Evolutionary conservation across 164 flowering plant genomes (phyloP).

Genomic region (Berberis vulgaris): DNA sequence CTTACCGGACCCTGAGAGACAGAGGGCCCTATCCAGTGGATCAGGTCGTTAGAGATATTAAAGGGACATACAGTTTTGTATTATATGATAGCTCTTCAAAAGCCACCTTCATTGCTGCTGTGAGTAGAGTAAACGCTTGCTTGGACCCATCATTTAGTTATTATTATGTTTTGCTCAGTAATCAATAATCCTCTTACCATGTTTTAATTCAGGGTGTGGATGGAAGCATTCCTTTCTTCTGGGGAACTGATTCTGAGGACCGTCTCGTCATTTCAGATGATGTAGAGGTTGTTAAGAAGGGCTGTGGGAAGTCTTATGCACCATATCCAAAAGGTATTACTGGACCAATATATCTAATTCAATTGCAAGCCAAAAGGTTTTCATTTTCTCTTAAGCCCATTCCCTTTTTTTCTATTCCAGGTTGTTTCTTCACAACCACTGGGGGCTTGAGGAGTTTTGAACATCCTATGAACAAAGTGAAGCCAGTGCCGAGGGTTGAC

Average conservation of each 20-base stretch:
- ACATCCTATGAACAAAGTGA: slow-evolving; percentile 83
- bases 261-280: slow-evolving; percentile 70
- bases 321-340: slow-evolving; percentile 92
- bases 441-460: slow-evolving; percentile 82
- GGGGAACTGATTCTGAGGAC: slow-evolving; percentile 89
- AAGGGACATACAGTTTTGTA: slow-evolving; percentile 74
- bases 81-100: slow-evolving; percentile 64
- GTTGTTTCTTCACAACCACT: slow-evolving; percentile 83
- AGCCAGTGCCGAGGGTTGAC: slow-evolving; percentile 88
- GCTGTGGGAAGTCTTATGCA: slow-evolving; percentile 91
- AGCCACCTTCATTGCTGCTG: slow-evolving; percentile 54
- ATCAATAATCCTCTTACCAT: background rate
- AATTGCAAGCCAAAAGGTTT: too few relatives aligned
- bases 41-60: slow-evolving; percentile 79
- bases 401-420: slow-evolving; percentile 24
- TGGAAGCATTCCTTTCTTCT: slow-evolving; percentile 81
- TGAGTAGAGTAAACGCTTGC: slow-evolving; percentile 25
- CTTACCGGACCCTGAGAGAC: slow-evolving; percentile 89
- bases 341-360: background rate
- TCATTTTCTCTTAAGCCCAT: too few relatives aligned
- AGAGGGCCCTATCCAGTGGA: slow-evolving; percentile 98
- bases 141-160: background rate
- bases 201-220: slow-evolving; percentile 70
- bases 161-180: background rate
- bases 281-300: slow-evolving; percentile 50